Evolutionary conservation across 257 asterid species (phyloP), one percentile per base, ranked within the genome.

Genomic region (Coffea canephora): DNA sequence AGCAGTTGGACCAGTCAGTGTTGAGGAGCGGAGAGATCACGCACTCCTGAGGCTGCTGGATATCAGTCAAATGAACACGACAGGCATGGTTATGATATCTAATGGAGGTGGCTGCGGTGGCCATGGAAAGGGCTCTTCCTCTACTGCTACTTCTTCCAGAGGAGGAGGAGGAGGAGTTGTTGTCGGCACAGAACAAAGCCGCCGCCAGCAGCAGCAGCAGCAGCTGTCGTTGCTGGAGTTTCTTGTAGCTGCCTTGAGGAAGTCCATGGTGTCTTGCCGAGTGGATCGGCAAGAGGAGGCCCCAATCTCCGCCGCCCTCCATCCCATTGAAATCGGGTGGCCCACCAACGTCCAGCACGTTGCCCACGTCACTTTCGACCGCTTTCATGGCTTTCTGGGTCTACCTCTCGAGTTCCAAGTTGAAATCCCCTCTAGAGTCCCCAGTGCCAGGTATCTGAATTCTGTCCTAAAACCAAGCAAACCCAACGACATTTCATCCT

Each of bases 331-430:
- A 73, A 95, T 95, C 84, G 98, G 99, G 23, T 95, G 93, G 96
- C 99, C 99, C 73, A 93, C 98, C 0, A 86, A 95, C 74, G 98
- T 95, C 21, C 93, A 92, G 83, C 99, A 96, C 88, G 85, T 96
- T 14, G 76, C 97, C 66, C 99, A 96, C 73, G 99, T 96, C 83
- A 96, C 99, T 0, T 96, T 96, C 77, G 99, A 96, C 79, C 89
- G 98, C 7, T 96, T 93, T 84, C 93, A 94, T 61, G 99, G 99
- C 0, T 96, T 96, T 84, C 79, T 96, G 83, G 99, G 98, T 27
- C 95, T 96, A 64, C 99, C 99, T 2, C 91, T 91, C 34, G 99
- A 96, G 91, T 92, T 96, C 66, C 89, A 91, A 83, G 94, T 94
- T 15, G 97, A 96, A 84, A 89, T 96, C 79, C 97, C 99, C 1